Percentiles rank a stretch among this genome's conserved stretches.
Evolutionary conservation across 164 flowering plant species (phyloP).

Genomic region (Saururus chinensis): DNA sequence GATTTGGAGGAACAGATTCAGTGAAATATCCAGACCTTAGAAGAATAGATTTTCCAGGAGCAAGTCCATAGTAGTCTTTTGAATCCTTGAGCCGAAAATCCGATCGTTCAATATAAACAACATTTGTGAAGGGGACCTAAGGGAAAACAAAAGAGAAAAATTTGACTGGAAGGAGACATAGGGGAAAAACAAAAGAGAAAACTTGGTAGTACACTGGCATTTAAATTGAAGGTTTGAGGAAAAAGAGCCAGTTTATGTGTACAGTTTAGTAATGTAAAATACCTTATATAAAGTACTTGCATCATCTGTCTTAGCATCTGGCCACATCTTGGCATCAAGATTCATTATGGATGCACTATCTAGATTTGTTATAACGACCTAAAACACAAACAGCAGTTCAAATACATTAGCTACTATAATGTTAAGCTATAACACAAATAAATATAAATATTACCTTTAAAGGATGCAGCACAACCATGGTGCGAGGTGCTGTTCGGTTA

Average conservation of each 20-base stretch:
- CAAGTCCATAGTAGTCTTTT: constrained; percentile 93
- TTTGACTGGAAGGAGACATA: neutral
- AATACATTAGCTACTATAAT: neutral
- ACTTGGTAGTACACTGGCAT: too few relatives aligned
- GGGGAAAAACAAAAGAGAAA: neutral
- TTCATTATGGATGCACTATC: constrained; percentile 41
- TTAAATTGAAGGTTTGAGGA: neutral
- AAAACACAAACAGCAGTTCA: neutral
- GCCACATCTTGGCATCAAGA: constrained; percentile 92
- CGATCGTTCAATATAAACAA: constrained; percentile 76
- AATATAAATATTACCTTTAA: neutral
- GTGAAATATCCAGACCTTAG: constrained; percentile 40
- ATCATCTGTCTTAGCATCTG: constrained; percentile 74
- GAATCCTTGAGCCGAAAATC: constrained; percentile 91
- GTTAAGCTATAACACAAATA: neutral
- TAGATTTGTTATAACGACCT: constrained; percentile 90
- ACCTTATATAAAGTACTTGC: constrained; percentile 74
- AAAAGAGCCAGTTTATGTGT: too few relatives aligned
- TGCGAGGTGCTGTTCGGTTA: constrained; percentile 70
- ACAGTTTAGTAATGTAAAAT: neutral
- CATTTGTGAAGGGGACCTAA: constrained; percentile 83
- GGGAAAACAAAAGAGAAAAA: neutral
- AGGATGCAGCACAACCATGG: constrained; percentile 86
- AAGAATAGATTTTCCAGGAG: constrained; percentile 92
- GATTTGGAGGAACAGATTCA: neutral